Evolutionary conservation across 2,329 filamentous ascomycete species (phyloP).

Genomic region (Ophiocordyceps australis): DNA sequence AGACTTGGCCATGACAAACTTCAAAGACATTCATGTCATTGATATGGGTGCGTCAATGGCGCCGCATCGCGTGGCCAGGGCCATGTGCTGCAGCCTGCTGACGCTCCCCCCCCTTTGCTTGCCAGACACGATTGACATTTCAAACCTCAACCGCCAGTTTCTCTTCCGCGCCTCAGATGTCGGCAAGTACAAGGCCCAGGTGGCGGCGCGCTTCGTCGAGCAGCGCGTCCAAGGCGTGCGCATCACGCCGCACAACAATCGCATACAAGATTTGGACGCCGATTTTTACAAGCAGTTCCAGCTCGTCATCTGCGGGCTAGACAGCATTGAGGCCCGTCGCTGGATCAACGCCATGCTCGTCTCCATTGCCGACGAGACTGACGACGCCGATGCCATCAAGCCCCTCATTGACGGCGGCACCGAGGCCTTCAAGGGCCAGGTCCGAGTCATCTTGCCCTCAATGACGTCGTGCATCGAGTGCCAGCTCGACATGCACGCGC

Average conservation of each 20-base stretch:
- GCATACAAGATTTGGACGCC: slow-evolving; percentile 93
- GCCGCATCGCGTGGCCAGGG: too few species aligned
- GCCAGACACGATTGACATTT: slow-evolving; percentile 90
- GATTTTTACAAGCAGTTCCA: slow-evolving; percentile 96
- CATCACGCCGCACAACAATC: slow-evolving; percentile 86
- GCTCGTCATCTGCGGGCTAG: slow-evolving; percentile 80
- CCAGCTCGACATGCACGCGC: slow-evolving; percentile 95
- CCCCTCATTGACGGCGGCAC: slow-evolving; percentile 93
- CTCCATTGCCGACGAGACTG: slow-evolving; percentile 62
- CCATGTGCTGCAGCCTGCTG: background rate
- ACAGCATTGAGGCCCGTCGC: slow-evolving; percentile 91
- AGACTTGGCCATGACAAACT: slow-evolving; percentile 85
- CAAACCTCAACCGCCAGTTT: slow-evolving; percentile 94
- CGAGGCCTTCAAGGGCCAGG: slow-evolving; percentile 96
- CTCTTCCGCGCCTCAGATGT: slow-evolving; percentile 86
- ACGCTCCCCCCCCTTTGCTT: background rate
- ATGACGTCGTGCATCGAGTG: slow-evolving; percentile 96
- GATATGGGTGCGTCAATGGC: slow-evolving; percentile 77
- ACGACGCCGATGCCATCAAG: slow-evolving; percentile 72
- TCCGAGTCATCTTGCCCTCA: slow-evolving; percentile 78
- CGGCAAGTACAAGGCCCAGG: slow-evolving; percentile 82
- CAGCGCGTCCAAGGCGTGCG: slow-evolving; percentile 74
- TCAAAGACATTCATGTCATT: slow-evolving; percentile 95
- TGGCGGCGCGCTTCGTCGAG: slow-evolving; percentile 83
- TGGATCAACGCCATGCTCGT: slow-evolving; percentile 97